Evolutionary conservation across 805 yeast species (phyloP).

Genomic region (Zygoascus bituminiphila): DNA sequence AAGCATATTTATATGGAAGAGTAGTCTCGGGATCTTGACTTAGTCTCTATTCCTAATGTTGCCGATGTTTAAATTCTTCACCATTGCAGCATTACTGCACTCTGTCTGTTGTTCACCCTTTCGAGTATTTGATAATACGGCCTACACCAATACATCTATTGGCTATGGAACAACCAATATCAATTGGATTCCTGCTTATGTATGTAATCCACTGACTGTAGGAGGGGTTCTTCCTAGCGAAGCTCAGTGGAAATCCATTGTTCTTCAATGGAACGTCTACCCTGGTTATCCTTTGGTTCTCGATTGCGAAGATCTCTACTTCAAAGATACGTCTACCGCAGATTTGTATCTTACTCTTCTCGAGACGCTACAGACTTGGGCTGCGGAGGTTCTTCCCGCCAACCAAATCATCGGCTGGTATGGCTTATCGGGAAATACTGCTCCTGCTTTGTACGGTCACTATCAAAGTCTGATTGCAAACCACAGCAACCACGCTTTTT

Average conservation of each 20-base stretch:
- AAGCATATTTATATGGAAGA: too few species aligned
- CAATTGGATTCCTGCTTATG: slow-evolving; percentile 10
- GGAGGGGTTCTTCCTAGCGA: slow-evolving; percentile 4
- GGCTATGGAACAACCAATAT: slow-evolving; percentile 7
- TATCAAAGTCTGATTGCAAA: slow-evolving; percentile 6
- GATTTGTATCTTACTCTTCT: slow-evolving; percentile 2
- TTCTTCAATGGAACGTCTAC: slow-evolving; percentile 7
- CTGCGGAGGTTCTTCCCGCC: slow-evolving; percentile 6
- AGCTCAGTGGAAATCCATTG: slow-evolving; percentile 6
- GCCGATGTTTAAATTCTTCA: too few species aligned
- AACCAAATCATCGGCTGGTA: slow-evolving; percentile 10
- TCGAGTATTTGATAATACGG: slow-evolving; percentile 8
- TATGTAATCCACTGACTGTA: slow-evolving; percentile 6
- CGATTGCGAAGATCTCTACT: slow-evolving; percentile 8
- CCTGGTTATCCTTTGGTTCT: slow-evolving; percentile 10
- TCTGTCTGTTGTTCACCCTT: too few species aligned
- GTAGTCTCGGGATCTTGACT: too few species aligned
- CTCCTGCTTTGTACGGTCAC: slow-evolving; percentile 4
- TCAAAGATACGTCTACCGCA: slow-evolving; percentile 4
- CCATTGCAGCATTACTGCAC: too few species aligned
- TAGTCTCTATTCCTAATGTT: too few species aligned
- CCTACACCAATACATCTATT: slow-evolving; percentile 5
- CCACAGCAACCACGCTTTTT: slow-evolving; percentile 6
- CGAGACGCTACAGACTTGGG: slow-evolving; percentile 8
- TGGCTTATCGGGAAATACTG: slow-evolving; percentile 6